Evolutionary conservation across 805 yeast species (phyloP), one percentile per base, ranked within the genome.

Genomic region (Yamadazyma olivae): DNA sequence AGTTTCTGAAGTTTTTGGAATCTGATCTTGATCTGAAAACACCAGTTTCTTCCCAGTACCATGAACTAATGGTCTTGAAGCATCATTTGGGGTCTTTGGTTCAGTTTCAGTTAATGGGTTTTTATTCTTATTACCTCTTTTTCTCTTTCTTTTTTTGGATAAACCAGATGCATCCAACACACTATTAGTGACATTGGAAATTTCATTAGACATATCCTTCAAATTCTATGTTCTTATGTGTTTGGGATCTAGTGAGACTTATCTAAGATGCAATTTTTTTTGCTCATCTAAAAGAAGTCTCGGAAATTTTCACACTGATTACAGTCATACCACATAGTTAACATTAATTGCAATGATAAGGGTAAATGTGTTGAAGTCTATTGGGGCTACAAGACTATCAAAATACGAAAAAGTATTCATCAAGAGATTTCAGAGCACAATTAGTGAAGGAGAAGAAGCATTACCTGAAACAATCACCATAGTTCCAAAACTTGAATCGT

Each of bases 401-500:
- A n/a, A n/a, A n/a, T n/a, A n/a, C n/a, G n/a, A n/a, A n/a, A n/a
- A n/a, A n/a, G n/a, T n/a, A n/a, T n/a, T n/a, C n/a, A n/a, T n/a
- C n/a, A n/a, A n/a, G n/a, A n/a, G n/a, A n/a, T n/a, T n/a, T n/a
- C n/a, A n/a, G n/a, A n/a, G n/a, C n/a, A n/a, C n/a, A n/a, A n/a
- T n/a, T n/a, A n/a, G 23, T 20, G 23, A 20, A 21, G 44, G 36
- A 47, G 12, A 38, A 38, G 10, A 20, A n/a, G n/a, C n/a, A 14
- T 16, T 36, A 2, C 64, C 67, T 2, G 61, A 54, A 17, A 61
- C 70, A 6, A 52, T 64, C n/a, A 54, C 63, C 13, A 59, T 67
- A 30, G 60, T 67, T 10, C 74, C 74, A 3, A 47, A 66, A 5
- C 55, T 67, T 9, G 36, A 45, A 16, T 49, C 51, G 20, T 48